Evolutionary conservation across 1,284 basidiomycete genomes (phyloP).

Genomic region (Peniophora sp.): DNA sequence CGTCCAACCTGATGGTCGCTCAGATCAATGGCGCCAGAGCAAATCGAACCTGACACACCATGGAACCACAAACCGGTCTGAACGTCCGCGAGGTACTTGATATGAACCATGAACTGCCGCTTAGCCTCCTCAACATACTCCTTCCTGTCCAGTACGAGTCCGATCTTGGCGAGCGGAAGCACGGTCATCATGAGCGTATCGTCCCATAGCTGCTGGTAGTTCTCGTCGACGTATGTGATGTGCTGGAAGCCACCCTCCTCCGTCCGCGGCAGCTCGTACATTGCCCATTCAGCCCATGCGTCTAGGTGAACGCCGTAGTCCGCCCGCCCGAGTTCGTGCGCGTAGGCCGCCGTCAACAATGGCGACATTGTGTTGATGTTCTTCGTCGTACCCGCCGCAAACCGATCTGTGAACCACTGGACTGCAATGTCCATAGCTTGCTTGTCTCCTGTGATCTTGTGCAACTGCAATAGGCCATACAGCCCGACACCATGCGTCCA

Average conservation of each 20-base stretch:
- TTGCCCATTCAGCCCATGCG: constrained; percentile 62
- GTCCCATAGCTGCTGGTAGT: constrained; percentile 58
- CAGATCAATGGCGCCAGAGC: constrained; percentile 14
- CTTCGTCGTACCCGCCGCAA: constrained; percentile 51
- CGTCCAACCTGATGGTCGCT: constrained; percentile 33
- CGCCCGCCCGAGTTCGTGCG: constrained; percentile 34
- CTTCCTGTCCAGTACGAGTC: constrained; percentile 43
- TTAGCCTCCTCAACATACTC: constrained; percentile 57
- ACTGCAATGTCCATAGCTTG: constrained; percentile 39
- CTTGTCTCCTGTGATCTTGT: constrained; percentile 35
- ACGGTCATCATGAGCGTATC: constrained; percentile 65
- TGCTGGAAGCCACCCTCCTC: constrained; percentile 57
- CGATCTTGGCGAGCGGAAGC: constrained; percentile 54
- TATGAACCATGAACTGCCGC: constrained; percentile 48
- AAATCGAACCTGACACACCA: constrained; percentile 23
- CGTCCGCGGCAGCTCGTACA: constrained; percentile 51
- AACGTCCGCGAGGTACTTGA: constrained; percentile 43
- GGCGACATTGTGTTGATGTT: constrained; percentile 67
- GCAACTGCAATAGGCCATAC: constrained; percentile 37
- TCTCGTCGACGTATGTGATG: constrained; percentile 46
- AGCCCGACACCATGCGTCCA: constrained; percentile 57
- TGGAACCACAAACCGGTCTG: constrained; percentile 48
- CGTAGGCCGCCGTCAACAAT: constrained; percentile 47
- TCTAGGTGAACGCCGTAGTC: constrained; percentile 40
- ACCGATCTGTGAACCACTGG: constrained; percentile 49